Evolutionary conservation across 2,329 filamentous ascomycete genomes (phyloP).

Genomic region (Epichloe sp.): DNA sequence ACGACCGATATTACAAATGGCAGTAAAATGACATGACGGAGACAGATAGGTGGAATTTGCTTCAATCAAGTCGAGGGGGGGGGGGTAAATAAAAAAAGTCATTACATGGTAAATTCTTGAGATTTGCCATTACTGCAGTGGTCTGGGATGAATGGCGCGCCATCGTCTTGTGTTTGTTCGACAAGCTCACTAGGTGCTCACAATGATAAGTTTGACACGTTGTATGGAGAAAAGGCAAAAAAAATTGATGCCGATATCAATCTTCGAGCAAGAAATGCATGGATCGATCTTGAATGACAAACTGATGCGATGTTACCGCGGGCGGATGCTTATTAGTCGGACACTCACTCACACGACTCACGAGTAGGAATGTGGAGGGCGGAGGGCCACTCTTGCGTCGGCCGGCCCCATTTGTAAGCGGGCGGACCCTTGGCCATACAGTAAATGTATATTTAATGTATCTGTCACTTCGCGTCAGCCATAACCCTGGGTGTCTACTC

Average conservation of each 20-base stretch:
- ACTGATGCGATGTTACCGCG: no score
- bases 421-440: background rate
- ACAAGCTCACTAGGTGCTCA: background rate
- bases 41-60: background rate
- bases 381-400: background rate
- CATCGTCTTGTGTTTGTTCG: background rate
- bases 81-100: no score
- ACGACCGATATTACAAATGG: background rate
- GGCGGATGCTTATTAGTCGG: no score
- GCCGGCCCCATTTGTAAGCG: constrained; percentile 1
- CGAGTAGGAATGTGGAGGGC: background rate
- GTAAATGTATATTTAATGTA: background rate
- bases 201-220: background rate
- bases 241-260: no score
- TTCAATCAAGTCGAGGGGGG: background rate
- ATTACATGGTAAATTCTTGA: background rate
- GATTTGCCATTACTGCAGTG: background rate
- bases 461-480: background rate
- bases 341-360: background rate
- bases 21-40: background rate
- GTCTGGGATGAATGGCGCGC: background rate
- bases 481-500: background rate
- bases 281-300: no score
- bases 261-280: no score
- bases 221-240: background rate